Percentiles rank a stretch among this genome's conserved stretches.
phyloP scores from a whole-genome alignment of 2,329 filamentous ascomycete genomes.

The Xylaria digitata region DNA sequence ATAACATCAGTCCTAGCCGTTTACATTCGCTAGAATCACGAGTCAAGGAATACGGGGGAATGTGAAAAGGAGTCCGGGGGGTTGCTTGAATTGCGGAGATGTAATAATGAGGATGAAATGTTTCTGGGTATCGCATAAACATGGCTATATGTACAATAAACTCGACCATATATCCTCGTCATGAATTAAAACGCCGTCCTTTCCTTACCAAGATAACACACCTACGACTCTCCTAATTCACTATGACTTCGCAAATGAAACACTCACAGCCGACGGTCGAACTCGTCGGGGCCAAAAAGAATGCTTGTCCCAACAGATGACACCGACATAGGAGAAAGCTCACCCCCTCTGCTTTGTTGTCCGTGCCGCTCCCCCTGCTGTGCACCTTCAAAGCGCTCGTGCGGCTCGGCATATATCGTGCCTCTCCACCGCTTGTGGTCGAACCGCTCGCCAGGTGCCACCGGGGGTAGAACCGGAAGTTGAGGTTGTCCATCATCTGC shows the following conservation, averaged over 20 bases:
- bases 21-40: not conserved
- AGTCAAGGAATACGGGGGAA: not conserved
- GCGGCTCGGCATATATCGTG: slow-evolving; percentile 24
- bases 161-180: not conserved
- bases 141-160: slow-evolving; percentile 16
- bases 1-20: not conserved
- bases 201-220: not conserved
- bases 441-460: slow-evolving; percentile 36
- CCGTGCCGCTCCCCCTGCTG: not conserved
- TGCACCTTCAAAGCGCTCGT: not conserved
- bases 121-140: slow-evolving; percentile 8
- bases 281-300: slow-evolving; percentile 32
- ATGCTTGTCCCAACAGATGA: slow-evolving; percentile 43
- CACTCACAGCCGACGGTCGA: slow-evolving; percentile 20
- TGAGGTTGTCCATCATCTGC: slow-evolving; percentile 5
- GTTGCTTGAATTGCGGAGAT: too few species aligned
- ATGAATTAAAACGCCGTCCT: slow-evolving; percentile 1
- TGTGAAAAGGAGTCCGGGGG: not conserved
- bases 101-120: not conserved
- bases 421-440: slow-evolving; percentile 32
- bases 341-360: slow-evolving; percentile 1
- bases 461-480: slow-evolving; percentile 34
- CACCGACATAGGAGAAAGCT: slow-evolving; percentile 30
- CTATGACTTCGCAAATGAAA: not conserved
- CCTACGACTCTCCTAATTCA: not conserved